Percentiles rank a stretch among this genome's conserved stretches.
phyloP scores from a whole-genome alignment of 1,284 basidiomycete genomes.

The Marasmius sp. region DNA sequence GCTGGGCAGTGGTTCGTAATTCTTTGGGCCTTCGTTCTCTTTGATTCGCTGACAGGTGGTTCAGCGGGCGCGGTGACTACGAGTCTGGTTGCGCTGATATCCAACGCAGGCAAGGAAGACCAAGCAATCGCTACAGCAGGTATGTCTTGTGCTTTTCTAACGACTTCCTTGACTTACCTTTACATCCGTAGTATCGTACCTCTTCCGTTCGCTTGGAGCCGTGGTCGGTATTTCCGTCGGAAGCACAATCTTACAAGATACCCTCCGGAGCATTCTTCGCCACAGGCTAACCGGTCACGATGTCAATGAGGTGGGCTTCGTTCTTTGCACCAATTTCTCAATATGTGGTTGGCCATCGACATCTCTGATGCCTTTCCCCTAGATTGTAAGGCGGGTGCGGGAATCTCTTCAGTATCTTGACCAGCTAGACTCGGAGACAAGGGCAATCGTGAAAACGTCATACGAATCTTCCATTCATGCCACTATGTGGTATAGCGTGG shows the following conservation, averaged over 20 bases:
- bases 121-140: conserved; percentile 66
- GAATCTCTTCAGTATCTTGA: neutral
- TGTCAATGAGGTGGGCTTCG: neutral
- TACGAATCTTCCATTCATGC: neutral
- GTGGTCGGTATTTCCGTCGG: conserved; percentile 56
- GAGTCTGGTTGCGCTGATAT: conserved; percentile 57
- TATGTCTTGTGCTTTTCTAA: conserved; percentile 20
- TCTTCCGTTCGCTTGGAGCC: conserved; percentile 61
- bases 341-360: conserved; percentile 14
- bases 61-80: conserved; percentile 53
- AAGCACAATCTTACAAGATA: conserved; percentile 54
- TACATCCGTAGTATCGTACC: conserved; percentile 48
- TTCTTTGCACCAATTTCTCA: conserved; percentile 27
- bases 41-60: neutral
- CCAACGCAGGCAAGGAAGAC: conserved; percentile 57
- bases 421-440: neutral
- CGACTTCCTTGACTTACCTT: neutral
- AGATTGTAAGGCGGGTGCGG: neutral
- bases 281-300: conserved; percentile 25
- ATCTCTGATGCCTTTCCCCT: neutral
- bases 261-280: conserved; percentile 43
- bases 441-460: neutral
- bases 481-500: neutral
- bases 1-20: conserved; percentile 5
- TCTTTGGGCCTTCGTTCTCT: neutral